Conservation (phyloP, 169 alveolate species). For the Plasmodium cynomolgi region DNA sequence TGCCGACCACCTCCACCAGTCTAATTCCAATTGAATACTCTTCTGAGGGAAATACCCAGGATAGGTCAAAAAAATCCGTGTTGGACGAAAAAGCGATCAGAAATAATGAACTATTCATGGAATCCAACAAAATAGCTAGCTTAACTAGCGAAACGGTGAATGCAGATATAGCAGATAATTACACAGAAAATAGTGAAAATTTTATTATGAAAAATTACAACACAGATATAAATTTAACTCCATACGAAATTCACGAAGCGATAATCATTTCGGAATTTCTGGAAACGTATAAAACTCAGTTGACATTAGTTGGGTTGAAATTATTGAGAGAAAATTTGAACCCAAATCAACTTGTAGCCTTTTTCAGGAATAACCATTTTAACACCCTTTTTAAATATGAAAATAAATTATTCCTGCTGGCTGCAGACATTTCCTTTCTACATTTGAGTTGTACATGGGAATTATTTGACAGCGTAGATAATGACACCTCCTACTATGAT, state of each 20-base stretch:
- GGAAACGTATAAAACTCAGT: slow-evolving; percentile 69
- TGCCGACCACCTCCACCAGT: neutral
- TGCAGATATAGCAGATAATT: slow-evolving; percentile 36
- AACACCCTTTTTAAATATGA: slow-evolving; percentile 73
- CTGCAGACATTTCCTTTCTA: slow-evolving; percentile 69
- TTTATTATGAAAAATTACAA: slow-evolving; percentile 65
- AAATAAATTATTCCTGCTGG: slow-evolving; percentile 55
- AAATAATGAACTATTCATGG: slow-evolving; percentile 10
- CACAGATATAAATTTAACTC: slow-evolving; percentile 69
- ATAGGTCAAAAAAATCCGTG: neutral
- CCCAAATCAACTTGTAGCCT: slow-evolving; percentile 70
- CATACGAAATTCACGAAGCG: slow-evolving; percentile 75
- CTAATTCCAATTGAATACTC: neutral
- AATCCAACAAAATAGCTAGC: slow-evolving; percentile 14
- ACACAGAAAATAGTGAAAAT: slow-evolving; percentile 59
- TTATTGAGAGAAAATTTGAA: slow-evolving; percentile 49
- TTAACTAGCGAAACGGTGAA: neutral
- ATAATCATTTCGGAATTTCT: slow-evolving; percentile 62
- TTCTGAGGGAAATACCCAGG: slow-evolving; percentile 12
- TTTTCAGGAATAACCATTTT: slow-evolving; percentile 74
- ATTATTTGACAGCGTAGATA: slow-evolving; percentile 70
- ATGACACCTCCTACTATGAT: slow-evolving; percentile 72
- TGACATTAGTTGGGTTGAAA: slow-evolving; percentile 72
- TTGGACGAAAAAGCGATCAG: neutral
- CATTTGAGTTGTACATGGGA: slow-evolving; percentile 76